These are phyloP conservation scores for Acrodontium crateriforme DNA, from an alignment of 2,329 filamentous ascomycete genomes.

Conservation along the genomic window DNA sequence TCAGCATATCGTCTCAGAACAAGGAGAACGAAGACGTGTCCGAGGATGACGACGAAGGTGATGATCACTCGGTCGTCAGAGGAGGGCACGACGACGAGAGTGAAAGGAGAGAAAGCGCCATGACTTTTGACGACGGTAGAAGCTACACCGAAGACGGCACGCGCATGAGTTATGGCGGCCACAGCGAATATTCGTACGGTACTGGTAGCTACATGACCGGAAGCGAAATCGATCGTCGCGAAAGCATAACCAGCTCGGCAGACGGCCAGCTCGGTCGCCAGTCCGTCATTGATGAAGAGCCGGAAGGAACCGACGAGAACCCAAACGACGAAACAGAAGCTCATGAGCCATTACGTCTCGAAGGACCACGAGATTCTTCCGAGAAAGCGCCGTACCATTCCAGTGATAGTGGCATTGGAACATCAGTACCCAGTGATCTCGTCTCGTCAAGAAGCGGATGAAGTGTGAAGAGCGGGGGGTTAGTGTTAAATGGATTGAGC, in stretches of 20 bases:
- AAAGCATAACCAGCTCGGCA: constrained; percentile 18
- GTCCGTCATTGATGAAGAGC: constrained; percentile 19
- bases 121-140: constrained; percentile 19
- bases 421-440: constrained; percentile 25
- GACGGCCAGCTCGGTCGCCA: constrained; percentile 17
- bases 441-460: no score
- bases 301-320: constrained; percentile 11
- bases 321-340: constrained; percentile 7
- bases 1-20: constrained; percentile 18
- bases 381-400: constrained; percentile 15
- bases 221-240: constrained; percentile 32
- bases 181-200: constrained; percentile 33
- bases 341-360: neutral
- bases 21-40: constrained; percentile 36
- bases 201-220: constrained; percentile 38
- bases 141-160: constrained; percentile 11
- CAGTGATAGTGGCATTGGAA: constrained; percentile 27
- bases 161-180: constrained; percentile 14
- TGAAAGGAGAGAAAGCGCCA: constrained; percentile 13
- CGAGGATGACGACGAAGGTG: constrained; percentile 23
- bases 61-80: constrained; percentile 5
- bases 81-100: constrained; percentile 16
- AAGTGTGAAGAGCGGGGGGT: no score
- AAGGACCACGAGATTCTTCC: constrained; percentile 1
- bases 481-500: no score